Evolutionary conservation across 108 stramenopile species (phyloP).

Genomic region (Nitzschia sp.): DNA sequence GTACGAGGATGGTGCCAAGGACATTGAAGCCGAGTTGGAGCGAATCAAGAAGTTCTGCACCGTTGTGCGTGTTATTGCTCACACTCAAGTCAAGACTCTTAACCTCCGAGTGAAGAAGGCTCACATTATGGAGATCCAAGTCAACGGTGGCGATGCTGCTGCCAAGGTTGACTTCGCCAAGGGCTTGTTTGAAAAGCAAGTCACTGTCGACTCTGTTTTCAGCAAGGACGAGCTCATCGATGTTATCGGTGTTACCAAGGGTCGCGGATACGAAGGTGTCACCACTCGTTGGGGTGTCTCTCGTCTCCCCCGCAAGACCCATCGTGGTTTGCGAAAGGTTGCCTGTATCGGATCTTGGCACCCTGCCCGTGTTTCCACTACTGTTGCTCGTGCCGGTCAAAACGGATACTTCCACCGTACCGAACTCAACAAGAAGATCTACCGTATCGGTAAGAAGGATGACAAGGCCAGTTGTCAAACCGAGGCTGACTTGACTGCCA

Average conservation of each 20-base stretch:
- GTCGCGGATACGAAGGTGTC: slow-evolving; percentile 98
- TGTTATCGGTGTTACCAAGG: slow-evolving; percentile 97
- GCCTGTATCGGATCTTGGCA: slow-evolving; percentile 99
- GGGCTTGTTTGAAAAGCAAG: slow-evolving; percentile 96
- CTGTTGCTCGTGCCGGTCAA: slow-evolving; percentile 99
- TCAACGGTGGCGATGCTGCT: slow-evolving; percentile 97
- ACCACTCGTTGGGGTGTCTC: slow-evolving; percentile 99
- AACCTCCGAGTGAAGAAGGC: slow-evolving; percentile 99
- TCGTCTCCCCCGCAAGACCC: slow-evolving; percentile 99
- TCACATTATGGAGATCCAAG: slow-evolving; percentile 99
- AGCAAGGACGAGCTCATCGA: slow-evolving; percentile 96
- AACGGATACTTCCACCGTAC: slow-evolving; percentile 99
- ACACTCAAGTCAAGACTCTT: slow-evolving; percentile 97
- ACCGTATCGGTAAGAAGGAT: slow-evolving; percentile 98
- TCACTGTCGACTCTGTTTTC: slow-evolving; percentile 94
- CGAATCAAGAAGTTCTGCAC: slow-evolving; percentile 99
- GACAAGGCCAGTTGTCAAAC: slow-evolving; percentile 94
- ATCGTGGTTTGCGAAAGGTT: slow-evolving; percentile 99
- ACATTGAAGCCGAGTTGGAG: slow-evolving; percentile 94
- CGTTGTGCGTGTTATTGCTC: slow-evolving; percentile 98
- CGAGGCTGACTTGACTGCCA: slow-evolving; percentile 97
- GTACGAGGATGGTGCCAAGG: slow-evolving; percentile 91
- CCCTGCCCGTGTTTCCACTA: slow-evolving; percentile 96
- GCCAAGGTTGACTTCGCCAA: slow-evolving; percentile 99
- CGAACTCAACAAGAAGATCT: slow-evolving; percentile 99